Evolutionary conservation across 2,329 filamentous ascomycete species (phyloP).

Genomic region (Chrysoporthe puriensis): DNA sequence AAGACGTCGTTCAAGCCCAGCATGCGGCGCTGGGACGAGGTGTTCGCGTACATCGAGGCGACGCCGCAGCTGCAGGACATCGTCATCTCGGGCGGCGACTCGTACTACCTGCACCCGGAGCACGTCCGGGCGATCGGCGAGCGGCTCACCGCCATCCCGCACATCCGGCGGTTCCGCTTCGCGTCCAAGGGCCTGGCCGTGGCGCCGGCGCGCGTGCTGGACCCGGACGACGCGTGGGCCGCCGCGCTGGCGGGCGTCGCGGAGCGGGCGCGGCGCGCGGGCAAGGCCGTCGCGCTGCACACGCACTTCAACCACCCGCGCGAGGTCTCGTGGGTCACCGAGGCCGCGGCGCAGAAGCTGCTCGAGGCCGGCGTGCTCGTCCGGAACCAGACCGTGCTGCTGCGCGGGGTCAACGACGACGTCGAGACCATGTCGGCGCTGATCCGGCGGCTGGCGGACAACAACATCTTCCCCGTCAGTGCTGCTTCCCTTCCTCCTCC

Average conservation of each 20-base stretch:
- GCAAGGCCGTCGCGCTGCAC: constrained; percentile 65
- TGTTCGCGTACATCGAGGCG: constrained; percentile 60
- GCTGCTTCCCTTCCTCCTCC: background rate
- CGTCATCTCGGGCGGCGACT: constrained; percentile 66
- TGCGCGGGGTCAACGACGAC: constrained; percentile 63
- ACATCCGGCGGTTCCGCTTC: constrained; percentile 63
- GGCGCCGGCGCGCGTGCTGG: constrained; percentile 57
- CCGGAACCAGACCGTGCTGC: constrained; percentile 63
- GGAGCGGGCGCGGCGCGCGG: constrained; percentile 52
- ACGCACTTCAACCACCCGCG: constrained; percentile 68
- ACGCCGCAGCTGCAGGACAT: constrained; percentile 57
- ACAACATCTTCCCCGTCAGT: constrained; percentile 59
- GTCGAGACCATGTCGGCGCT: constrained; percentile 55
- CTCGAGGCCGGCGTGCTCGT: constrained; percentile 56
- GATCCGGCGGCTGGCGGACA: constrained; percentile 57
- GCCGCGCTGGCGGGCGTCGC: constrained; percentile 55
- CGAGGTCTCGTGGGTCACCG: constrained; percentile 65
- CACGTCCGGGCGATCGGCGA: constrained; percentile 58
- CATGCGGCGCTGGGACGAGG: constrained; percentile 53
- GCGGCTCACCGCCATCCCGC: constrained; percentile 57
- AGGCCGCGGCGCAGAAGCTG: constrained; percentile 53
- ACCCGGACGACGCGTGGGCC: constrained; percentile 57
- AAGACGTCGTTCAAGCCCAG: constrained; percentile 48
- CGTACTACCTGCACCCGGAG: constrained; percentile 59
- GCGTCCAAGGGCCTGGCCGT: constrained; percentile 66